Evolutionary conservation across 352 stramenopile species (phyloP).

Genomic region (Blastocystis sp.): DNA sequence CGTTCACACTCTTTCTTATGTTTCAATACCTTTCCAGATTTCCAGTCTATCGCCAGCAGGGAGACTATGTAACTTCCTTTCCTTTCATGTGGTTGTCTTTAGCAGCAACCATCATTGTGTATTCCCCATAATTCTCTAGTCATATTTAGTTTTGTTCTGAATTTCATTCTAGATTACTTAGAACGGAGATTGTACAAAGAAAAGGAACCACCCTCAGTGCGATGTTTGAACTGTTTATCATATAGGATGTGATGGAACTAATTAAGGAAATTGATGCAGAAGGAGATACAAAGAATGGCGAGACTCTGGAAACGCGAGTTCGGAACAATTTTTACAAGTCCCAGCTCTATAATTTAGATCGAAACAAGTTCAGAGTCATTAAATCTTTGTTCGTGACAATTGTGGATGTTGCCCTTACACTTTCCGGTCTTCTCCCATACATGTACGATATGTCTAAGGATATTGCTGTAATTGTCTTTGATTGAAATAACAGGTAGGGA

Average conservation of each 20-base stretch:
- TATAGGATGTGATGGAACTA: conserved; percentile 50
- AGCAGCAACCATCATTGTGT: background rate
- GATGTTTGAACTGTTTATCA: background rate
- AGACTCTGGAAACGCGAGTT: background rate
- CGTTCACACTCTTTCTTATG: no score
- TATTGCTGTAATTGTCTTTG: background rate
- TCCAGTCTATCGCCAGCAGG: conserved; percentile 2
- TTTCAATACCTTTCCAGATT: no score
- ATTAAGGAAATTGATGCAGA: conserved; percentile 33
- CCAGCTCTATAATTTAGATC: conserved; percentile 24
- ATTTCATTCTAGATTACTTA: background rate
- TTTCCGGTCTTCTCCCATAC: conserved; percentile 36
- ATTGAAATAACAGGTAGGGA: background rate
- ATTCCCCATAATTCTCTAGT: background rate
- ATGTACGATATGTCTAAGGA: conserved; percentile 16
- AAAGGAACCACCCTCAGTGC: conserved; percentile 15
- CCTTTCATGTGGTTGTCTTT: background rate
- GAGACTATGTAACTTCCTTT: background rate
- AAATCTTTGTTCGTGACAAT: background rate
- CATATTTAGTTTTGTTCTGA: background rate
- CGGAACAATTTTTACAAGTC: conserved; percentile 10
- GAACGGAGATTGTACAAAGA: background rate
- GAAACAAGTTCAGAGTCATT: background rate
- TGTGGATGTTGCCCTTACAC: background rate
- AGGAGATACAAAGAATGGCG: background rate